phyloP scores from a whole-genome alignment of 208 protist species.

The Vickermania spadyakhi region DNA sequence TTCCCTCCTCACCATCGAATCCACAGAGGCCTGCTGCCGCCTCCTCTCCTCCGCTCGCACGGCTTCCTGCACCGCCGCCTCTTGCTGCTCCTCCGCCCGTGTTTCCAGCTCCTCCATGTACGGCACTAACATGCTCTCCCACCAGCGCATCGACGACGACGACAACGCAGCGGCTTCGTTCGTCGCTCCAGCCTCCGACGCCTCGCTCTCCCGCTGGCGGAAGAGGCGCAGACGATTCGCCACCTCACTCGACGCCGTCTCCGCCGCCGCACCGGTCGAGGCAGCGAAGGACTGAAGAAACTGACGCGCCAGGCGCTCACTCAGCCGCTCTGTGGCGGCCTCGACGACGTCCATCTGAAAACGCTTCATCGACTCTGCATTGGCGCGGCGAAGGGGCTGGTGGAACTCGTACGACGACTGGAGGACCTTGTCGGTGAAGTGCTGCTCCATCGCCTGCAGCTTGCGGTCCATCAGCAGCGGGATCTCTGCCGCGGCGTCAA shows the following conservation, averaged over 20 bases:
- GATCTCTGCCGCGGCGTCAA: conserved; percentile 55
- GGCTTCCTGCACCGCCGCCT: conserved; percentile 15
- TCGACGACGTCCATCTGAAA: conserved; percentile 60
- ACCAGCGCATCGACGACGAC: conserved; percentile 18
- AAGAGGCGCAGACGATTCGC: no score
- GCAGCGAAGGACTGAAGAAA: not conserved
- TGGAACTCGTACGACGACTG: conserved; percentile 54
- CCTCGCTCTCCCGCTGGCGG: no score
- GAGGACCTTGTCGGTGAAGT: conserved; percentile 57
- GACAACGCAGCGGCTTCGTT: not conserved
- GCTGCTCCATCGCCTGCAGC: conserved; percentile 75
- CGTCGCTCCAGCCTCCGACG: no score
- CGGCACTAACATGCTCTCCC: conserved; percentile 28
- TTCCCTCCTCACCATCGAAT: conserved; percentile 1
- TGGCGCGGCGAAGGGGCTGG: conserved; percentile 27
- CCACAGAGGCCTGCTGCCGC: not conserved
- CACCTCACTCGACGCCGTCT: no score
- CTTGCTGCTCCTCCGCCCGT: conserved; percentile 12
- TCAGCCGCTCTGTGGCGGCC: conserved; percentile 38
- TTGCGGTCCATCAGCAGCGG: conserved; percentile 56
- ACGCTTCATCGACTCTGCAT: conserved; percentile 47
- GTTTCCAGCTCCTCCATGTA: conserved; percentile 31
- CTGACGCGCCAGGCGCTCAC: conserved; percentile 12
- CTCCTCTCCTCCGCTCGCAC: conserved; percentile 11
- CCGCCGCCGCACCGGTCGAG: not conserved